phyloP scores from a whole-genome alignment of 2,329 filamentous ascomycete species.

The Hypoxylon sp. region DNA sequence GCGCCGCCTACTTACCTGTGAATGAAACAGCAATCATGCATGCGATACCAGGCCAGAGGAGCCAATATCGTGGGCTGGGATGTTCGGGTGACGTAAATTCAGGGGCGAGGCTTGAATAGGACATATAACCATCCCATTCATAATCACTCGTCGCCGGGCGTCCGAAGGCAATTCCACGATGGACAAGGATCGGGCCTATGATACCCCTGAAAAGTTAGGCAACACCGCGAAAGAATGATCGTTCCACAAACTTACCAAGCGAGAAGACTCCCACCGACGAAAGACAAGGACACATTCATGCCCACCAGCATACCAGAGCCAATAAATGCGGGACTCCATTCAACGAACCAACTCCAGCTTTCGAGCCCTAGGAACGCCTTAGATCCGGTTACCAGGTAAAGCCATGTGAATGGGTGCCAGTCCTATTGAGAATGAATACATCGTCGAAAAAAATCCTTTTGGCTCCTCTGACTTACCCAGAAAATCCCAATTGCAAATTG shows the following conservation, averaged over 20 bases:
- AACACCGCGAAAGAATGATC: not conserved
- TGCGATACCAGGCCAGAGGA: conserved; percentile 35
- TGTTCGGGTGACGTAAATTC: conserved; percentile 9
- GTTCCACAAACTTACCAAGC: conserved; percentile 36
- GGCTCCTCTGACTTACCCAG: not conserved
- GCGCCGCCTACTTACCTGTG: not conserved
- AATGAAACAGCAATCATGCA: conserved; percentile 24
- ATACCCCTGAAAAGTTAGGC: not conserved
- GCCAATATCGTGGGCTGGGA: conserved; percentile 35
- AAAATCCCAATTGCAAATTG: not conserved
- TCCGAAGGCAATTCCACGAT: conserved; percentile 60
- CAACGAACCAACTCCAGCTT: conserved; percentile 67
- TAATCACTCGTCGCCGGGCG: conserved; percentile 43
- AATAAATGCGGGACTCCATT: conserved; percentile 67
- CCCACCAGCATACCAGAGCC: conserved; percentile 65
- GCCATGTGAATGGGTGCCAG: conserved; percentile 1
- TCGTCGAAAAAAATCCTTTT: not conserved
- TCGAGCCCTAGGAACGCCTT: conserved; percentile 49
- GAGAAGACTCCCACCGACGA: conserved; percentile 63
- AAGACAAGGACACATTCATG: conserved; percentile 65
- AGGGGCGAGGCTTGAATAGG: conserved; percentile 21
- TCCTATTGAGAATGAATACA: not conserved
- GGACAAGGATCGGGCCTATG: conserved; percentile 36
- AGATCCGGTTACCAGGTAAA: not conserved
- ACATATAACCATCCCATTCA: conserved; percentile 11